phyloP scores from a whole-genome alignment of 2,329 filamentous ascomycete genomes.

The Colletotrichum abscissum region DNA sequence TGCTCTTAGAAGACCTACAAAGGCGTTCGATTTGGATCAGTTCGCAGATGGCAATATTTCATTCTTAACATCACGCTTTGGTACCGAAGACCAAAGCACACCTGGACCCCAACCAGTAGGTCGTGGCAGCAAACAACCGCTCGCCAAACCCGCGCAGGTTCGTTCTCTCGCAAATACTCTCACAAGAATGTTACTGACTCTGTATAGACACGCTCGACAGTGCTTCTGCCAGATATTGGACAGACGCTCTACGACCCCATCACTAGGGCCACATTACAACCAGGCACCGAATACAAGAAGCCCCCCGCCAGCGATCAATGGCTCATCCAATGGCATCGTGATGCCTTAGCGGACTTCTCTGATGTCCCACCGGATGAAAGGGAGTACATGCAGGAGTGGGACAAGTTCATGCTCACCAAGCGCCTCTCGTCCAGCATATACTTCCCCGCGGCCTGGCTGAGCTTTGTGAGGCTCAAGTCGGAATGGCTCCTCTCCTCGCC shows the following conservation, averaged over 20 bases:
- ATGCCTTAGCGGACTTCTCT: slow-evolving; percentile 67
- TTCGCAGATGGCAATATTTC: slow-evolving; percentile 58
- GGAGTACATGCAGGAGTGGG: slow-evolving; percentile 70
- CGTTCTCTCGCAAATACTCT: neutral
- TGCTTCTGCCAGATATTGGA: slow-evolving; percentile 60
- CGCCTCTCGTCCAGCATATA: slow-evolving; percentile 64
- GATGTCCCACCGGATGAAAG: slow-evolving; percentile 66
- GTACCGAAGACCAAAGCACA: slow-evolving; percentile 41
- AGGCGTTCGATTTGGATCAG: slow-evolving; percentile 57
- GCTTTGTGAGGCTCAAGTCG: slow-evolving; percentile 62
- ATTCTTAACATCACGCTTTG: slow-evolving; percentile 56
- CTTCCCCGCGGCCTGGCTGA: slow-evolving; percentile 62
- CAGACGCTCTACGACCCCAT: slow-evolving; percentile 68
- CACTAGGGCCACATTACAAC: slow-evolving; percentile 62
- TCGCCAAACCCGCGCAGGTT: slow-evolving; percentile 13
- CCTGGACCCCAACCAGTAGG: slow-evolving; percentile 16
- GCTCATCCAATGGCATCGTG: slow-evolving; percentile 69
- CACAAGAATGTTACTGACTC: neutral
- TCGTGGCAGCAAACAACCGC: slow-evolving; percentile 9
- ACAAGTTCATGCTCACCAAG: slow-evolving; percentile 63
- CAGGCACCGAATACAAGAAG: slow-evolving; percentile 57
- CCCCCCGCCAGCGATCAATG: slow-evolving; percentile 61
- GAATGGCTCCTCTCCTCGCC: slow-evolving; percentile 62
- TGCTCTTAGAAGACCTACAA: slow-evolving; percentile 55
- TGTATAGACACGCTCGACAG: slow-evolving; percentile 27